phyloP scores from a whole-genome alignment of 2,329 filamentous ascomycete species.

The Diaporthe sp. region DNA sequence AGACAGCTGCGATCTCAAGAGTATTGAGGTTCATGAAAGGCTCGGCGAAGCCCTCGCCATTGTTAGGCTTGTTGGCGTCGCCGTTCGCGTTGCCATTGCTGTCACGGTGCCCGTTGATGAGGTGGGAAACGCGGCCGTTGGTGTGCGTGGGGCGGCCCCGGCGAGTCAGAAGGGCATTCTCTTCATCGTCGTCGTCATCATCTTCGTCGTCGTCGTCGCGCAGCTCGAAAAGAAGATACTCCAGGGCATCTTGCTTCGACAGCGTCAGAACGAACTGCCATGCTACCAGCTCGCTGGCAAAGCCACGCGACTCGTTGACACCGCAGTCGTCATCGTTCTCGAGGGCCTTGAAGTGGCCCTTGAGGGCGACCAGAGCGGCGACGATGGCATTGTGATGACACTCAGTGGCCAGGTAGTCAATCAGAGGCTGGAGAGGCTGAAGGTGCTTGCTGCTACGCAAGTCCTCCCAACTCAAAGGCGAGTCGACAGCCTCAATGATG shows the following conservation, averaged over 20 bases:
- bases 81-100: background rate
- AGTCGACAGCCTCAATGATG: slow-evolving; percentile 36
- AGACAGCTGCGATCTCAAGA: slow-evolving; percentile 77
- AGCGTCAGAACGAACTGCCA: slow-evolving; percentile 37
- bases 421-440: slow-evolving; percentile 34
- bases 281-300: slow-evolving; percentile 37
- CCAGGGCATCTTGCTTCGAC: slow-evolving; percentile 36
- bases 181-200: slow-evolving; percentile 16
- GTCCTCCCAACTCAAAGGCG: slow-evolving; percentile 35
- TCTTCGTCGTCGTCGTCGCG: slow-evolving; percentile 18
- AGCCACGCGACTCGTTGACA: slow-evolving; percentile 35
- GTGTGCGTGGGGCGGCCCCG: slow-evolving; percentile 1
- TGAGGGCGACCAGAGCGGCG: slow-evolving; percentile 33
- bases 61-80: slow-evolving; percentile 17
- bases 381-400: slow-evolving; percentile 34
- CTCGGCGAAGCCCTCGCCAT: slow-evolving; percentile 34
- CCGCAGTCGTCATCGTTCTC: slow-evolving; percentile 34
- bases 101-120: slow-evolving; percentile 9
- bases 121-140: background rate
- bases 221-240: slow-evolving; percentile 36
- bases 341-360: slow-evolving; percentile 36
- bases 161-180: slow-evolving; percentile 29
- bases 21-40: slow-evolving; percentile 38
- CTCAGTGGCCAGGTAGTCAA: slow-evolving; percentile 34
- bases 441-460: slow-evolving; percentile 38